Base-by-base conservation (phyloP, 345 rosid genomes). In the Streptanthus diversifolius region DNA sequence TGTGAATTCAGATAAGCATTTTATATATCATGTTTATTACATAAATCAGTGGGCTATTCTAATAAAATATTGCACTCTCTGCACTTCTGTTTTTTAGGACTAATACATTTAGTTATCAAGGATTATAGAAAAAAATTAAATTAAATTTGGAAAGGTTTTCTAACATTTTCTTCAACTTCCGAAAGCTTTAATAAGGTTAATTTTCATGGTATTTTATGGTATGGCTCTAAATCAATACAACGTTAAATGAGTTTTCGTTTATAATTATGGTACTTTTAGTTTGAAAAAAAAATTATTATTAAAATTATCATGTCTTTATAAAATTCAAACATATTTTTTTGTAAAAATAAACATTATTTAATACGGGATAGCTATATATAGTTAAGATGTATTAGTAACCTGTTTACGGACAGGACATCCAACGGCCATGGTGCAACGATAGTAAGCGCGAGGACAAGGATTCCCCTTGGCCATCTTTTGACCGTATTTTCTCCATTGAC, bases 341-440 rank as follows among this genome's bases (percentile, higher is more conserved):
- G 27, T 67, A 11, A 54, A 4, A 53, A 7, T 12, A 44, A 22
- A 25, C 29, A 48, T 70, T 18, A 12, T 32, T 17, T 14, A 30
- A 15, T 18, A 10, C 14, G 14, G 24, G 18, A 57, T 58, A 48
- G 2, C 24, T 17, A 17, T 45, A 27, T 27, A 18, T 45, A 45
- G 14, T 24, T 4, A 54, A 0, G 13, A 15, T 18, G 2, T 29
- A 21, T 17, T 5, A 18, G 40, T 62, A 61, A 85, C 95, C 84
- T 85, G 93, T 72, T 90, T 90, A 64, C 96, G 93, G 43, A 88
- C 96, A 5, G 96, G 96, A 54, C 93, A 90, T 51, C 91, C 96
- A 14, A 83, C 76, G 5, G 91, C 90, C 96, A 90, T 88, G 66
- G 90, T 90, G 79, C 96, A 90, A 35, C 96, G 85, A 63, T 90